A percentile compares a stretch with the other conserved stretches of the same genome.
phyloP scores from a whole-genome alignment of 306 rosid species.

The Urtica urens region DNA sequence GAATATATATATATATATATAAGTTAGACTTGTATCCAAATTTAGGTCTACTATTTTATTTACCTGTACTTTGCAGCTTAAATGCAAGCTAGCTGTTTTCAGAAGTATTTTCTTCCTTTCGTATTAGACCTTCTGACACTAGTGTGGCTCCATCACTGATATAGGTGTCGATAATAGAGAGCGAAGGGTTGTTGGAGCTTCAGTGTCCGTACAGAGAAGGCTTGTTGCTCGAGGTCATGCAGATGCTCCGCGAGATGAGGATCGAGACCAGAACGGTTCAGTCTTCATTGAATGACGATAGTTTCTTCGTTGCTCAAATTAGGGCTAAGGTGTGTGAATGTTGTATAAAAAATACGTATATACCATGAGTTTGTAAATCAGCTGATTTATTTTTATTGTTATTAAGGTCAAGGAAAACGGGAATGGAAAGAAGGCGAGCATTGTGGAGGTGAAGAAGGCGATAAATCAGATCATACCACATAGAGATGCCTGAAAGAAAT shows the following conservation, averaged over 20 bases:
- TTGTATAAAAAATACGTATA: too few relatives aligned
- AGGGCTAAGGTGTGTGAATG: constrained; percentile 85
- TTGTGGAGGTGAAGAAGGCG: constrained; percentile 88
- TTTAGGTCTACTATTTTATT: too few relatives aligned
- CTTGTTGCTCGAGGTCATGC: constrained; percentile 65
- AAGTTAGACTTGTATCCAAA: too few relatives aligned
- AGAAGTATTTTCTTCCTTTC: too few relatives aligned
- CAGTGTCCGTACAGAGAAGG: constrained; percentile 73
- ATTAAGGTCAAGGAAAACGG: constrained; percentile 55
- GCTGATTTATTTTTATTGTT: not conserved
- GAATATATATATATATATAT: too few relatives aligned
- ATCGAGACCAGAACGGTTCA: constrained; percentile 67
- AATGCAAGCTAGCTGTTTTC: too few relatives aligned
- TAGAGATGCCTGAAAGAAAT: constrained; percentile 12
- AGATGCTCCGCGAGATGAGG: constrained; percentile 43
- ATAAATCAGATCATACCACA: constrained; percentile 68
- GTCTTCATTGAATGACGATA: constrained; percentile 44
- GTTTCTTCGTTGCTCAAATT: constrained; percentile 53
- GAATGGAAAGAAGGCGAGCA: constrained; percentile 65
- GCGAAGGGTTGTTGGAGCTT: constrained; percentile 74
- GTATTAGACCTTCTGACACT: too few relatives aligned
- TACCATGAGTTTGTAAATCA: not conserved
- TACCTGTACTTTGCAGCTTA: too few relatives aligned
- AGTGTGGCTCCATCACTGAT: too few relatives aligned
- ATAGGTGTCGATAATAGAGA: constrained; percentile 90